Percentiles rank a stretch among this genome's conserved stretches.
Evolutionary conservation across 2,329 filamentous ascomycete species (phyloP).

Genomic region (Pseudopithomyces chartarum): DNA sequence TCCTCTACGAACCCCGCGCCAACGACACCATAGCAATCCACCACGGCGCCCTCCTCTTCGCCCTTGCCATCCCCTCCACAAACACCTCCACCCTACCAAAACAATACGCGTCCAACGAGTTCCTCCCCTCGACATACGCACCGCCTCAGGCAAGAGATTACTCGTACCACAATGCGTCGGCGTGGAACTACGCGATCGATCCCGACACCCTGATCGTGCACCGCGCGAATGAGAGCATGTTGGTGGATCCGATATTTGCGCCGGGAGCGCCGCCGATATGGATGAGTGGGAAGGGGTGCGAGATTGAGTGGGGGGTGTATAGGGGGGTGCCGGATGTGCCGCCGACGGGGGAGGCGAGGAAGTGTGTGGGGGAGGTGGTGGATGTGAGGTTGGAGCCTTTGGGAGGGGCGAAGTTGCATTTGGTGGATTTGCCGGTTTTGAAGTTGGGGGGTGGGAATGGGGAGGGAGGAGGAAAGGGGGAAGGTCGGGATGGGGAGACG

Average conservation of each 20-base stretch:
- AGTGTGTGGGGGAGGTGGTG: slow-evolving; percentile 13
- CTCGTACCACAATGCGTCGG: slow-evolving; percentile 35
- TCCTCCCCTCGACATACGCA: slow-evolving; percentile 12
- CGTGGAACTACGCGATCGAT: slow-evolving; percentile 47
- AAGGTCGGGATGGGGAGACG: not conserved
- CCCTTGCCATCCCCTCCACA: slow-evolving; percentile 31
- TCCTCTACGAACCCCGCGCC: slow-evolving; percentile 39
- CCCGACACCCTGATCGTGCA: slow-evolving; percentile 29
- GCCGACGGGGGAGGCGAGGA: slow-evolving; percentile 18
- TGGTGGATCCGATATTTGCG: slow-evolving; percentile 42
- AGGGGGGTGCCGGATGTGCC: slow-evolving; percentile 33
- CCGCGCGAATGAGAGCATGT: not conserved
- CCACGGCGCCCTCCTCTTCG: slow-evolving; percentile 45
- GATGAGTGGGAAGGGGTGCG: slow-evolving; percentile 38
- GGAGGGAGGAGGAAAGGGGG: not conserved
- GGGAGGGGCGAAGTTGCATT: slow-evolving; percentile 43
- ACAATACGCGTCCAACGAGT: slow-evolving; percentile 8
- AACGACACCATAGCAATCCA: slow-evolving; percentile 47
- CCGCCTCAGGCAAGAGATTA: slow-evolving; percentile 21
- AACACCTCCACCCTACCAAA: slow-evolving; percentile 15
- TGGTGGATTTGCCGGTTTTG: slow-evolving; percentile 42
- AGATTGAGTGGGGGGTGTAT: slow-evolving; percentile 39
- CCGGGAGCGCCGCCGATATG: slow-evolving; percentile 36
- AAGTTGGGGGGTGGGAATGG: not conserved
- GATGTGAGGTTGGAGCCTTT: slow-evolving; percentile 42